Percentiles rank a stretch among this genome's conserved stretches.
phyloP scores from a whole-genome alignment of 257 asterid genomes.

The Coffea canephora region DNA sequence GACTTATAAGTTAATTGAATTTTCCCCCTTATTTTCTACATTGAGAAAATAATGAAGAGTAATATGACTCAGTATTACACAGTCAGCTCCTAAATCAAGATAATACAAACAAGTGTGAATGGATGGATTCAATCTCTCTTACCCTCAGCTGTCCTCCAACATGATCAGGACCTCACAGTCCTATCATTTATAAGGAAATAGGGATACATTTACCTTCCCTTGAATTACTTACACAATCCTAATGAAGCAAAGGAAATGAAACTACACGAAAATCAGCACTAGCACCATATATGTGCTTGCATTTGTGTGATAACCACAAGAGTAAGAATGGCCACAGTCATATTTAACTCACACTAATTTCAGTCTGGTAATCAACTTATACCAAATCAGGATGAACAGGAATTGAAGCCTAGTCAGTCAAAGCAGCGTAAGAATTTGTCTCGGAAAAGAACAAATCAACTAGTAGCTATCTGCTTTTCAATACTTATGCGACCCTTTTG shows the following conservation, averaged over 20 bases:
- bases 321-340: background rate
- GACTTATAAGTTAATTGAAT: background rate
- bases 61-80: background rate
- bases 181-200: background rate
- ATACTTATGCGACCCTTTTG: background rate
- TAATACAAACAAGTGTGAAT: background rate
- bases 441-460: background rate
- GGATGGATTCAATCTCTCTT: background rate
- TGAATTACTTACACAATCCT: background rate
- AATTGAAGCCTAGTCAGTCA: background rate
- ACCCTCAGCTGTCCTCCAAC: background rate
- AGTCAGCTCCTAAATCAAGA: background rate
- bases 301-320: background rate
- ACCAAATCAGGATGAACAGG: background rate
- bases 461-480: background rate
- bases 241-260: background rate
- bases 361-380: background rate
- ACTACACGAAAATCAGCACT: background rate
- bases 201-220: background rate
- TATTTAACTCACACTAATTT: background rate
- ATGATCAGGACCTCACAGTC: background rate
- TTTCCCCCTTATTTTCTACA: background rate
- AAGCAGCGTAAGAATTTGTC: background rate
- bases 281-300: background rate
- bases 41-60: background rate